Conservation (phyloP, 169 alveolate species). For the Eimeria nieschulzi region DNA sequence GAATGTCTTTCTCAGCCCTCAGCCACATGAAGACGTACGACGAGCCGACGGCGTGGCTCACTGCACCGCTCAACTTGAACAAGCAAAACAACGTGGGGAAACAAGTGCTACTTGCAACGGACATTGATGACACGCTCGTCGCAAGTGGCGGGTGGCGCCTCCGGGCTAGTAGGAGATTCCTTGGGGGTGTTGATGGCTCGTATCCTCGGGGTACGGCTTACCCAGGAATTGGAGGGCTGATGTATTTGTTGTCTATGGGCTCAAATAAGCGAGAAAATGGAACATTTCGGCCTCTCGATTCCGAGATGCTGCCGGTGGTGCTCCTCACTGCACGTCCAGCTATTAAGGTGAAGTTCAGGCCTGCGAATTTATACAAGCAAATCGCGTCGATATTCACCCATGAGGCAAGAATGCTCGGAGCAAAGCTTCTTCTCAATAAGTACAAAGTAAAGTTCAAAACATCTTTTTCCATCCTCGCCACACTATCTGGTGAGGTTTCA, state of each 20-base stretch:
- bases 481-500: not conserved
- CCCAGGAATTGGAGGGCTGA: slow-evolving; percentile 42
- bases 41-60: not conserved
- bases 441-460: not conserved
- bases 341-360: not conserved
- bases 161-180: not conserved
- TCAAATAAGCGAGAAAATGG: not conserved
- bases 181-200: slow-evolving; percentile 31
- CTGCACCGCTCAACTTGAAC: not conserved
- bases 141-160: slow-evolving; percentile 58
- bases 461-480: not conserved
- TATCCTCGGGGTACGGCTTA: slow-evolving; percentile 23
- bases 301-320: slow-evolving; percentile 22
- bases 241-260: slow-evolving; percentile 24
- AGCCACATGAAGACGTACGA: not conserved
- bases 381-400: not conserved
- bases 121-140: slow-evolving; percentile 41
- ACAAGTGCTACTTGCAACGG: slow-evolving; percentile 6
- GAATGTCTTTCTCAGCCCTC: not conserved
- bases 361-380: not conserved
- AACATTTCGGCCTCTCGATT: not conserved
- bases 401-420: slow-evolving; percentile 2
- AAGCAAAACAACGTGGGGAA: not conserved
- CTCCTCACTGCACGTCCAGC: slow-evolving; percentile 31
- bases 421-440: not conserved